Conservation (phyloP, 2,329 filamentous ascomycete species). For the Ophiostoma tasmaniense region DNA sequence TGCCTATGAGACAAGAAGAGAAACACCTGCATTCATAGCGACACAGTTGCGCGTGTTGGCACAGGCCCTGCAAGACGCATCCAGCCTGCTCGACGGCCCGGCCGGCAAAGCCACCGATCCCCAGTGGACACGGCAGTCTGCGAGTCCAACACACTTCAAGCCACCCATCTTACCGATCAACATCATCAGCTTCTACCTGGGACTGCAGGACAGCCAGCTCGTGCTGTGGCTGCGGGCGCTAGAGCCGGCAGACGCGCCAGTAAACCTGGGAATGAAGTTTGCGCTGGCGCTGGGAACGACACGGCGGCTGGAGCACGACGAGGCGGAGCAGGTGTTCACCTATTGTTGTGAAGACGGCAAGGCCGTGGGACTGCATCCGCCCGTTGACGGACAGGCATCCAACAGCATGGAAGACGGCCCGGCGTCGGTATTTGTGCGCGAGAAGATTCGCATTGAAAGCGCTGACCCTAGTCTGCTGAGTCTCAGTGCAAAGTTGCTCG, state of each 20-base stretch:
- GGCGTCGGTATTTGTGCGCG: constrained; percentile 72
- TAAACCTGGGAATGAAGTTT: constrained; percentile 57
- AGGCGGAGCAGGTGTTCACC: constrained; percentile 67
- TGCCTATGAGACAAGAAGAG: not conserved
- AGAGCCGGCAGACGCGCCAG: constrained; percentile 55
- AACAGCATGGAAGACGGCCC: constrained; percentile 33
- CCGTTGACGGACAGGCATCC: constrained; percentile 11
- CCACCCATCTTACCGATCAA: constrained; percentile 42
- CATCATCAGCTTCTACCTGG: constrained; percentile 69
- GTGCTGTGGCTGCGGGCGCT: constrained; percentile 63
- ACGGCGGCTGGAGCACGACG: constrained; percentile 63
- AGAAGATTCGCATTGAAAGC: constrained; percentile 82
- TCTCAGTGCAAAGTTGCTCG: constrained; percentile 72
- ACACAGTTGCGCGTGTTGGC: constrained; percentile 49
- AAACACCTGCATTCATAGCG: constrained; percentile 36
- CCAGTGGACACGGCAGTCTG: constrained; percentile 38
- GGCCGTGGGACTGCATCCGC: constrained; percentile 15
- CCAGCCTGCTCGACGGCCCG: constrained; percentile 48
- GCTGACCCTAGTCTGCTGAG: constrained; percentile 82
- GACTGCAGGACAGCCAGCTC: constrained; percentile 60
- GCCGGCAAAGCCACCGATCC: constrained; percentile 33
- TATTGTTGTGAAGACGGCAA: constrained; percentile 37
- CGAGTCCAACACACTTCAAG: constrained; percentile 35
- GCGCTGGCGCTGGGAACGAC: constrained; percentile 60
- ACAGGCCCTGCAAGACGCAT: constrained; percentile 44